These are phyloP conservation scores for Solanum hybrid DNA, from an alignment of 305 asterid species.

Conservation along the genomic window DNA sequence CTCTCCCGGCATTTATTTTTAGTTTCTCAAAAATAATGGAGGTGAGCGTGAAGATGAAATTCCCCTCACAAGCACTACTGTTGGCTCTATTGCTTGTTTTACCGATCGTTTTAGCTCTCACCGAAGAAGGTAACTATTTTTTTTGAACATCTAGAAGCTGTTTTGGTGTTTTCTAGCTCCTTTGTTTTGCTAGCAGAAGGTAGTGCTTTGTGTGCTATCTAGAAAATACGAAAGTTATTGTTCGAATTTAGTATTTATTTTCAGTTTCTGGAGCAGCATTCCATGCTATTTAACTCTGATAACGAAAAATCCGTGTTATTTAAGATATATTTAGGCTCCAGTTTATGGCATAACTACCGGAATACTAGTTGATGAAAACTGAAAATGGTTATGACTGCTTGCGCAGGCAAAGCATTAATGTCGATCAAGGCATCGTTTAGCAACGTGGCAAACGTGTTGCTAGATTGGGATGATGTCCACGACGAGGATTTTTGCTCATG, in stretches of 20 bases:
- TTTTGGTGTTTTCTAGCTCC: neutral
- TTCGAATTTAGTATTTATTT: neutral
- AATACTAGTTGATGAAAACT: neutral
- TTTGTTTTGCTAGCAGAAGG: neutral
- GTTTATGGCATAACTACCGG: neutral
- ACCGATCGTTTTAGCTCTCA: constrained; percentile 39
- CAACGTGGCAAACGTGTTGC: constrained; percentile 69
- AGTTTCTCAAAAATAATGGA: constrained; percentile 7
- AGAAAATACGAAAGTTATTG: too few relatives aligned
- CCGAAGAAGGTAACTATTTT: constrained; percentile 45
- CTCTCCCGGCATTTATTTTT: neutral
- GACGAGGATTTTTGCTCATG: constrained; percentile 80
- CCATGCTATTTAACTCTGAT: neutral
- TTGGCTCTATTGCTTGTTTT: constrained; percentile 16
- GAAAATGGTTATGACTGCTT: neutral
- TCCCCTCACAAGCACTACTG: constrained; percentile 1
- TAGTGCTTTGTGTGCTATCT: neutral
- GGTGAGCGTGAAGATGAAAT: constrained; percentile 11
- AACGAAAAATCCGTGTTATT: neutral
- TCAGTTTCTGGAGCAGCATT: neutral
- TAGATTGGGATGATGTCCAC: constrained; percentile 82
- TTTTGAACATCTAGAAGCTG: neutral
- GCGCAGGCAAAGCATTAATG: constrained; percentile 70
- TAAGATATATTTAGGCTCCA: neutral
- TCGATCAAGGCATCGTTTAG: constrained; percentile 78